Evolutionary conservation across 1,139 yeast genomes (phyloP).

Genomic region (Chernovozyma aurita): DNA sequence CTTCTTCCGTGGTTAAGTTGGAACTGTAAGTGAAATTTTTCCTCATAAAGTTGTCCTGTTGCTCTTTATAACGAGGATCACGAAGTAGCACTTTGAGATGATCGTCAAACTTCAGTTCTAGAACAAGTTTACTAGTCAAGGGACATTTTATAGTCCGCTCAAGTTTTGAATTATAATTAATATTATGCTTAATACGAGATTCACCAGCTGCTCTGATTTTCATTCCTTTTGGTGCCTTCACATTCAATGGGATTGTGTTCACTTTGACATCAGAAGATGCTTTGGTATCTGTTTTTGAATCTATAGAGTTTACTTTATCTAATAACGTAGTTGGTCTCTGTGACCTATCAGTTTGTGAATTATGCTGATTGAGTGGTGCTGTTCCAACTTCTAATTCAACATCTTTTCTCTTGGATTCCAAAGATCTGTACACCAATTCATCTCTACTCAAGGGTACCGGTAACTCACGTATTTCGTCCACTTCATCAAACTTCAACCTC

Average conservation of each 20-base stretch:
- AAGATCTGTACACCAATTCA: slow-evolving; percentile 58
- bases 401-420: slow-evolving; percentile 31
- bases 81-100: slow-evolving; percentile 70
- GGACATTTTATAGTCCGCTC: slow-evolving; percentile 61
- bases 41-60: slow-evolving; percentile 59
- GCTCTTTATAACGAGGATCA: slow-evolving; percentile 76
- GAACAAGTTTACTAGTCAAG: slow-evolving; percentile 62
- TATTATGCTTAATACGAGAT: slow-evolving; percentile 43
- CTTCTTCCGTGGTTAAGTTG: slow-evolving; percentile 66
- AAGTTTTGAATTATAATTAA: slow-evolving; percentile 5
- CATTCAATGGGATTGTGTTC: slow-evolving; percentile 5
- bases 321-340: not conserved
- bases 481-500: slow-evolving; percentile 60
- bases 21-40: slow-evolving; percentile 57
- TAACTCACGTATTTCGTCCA: slow-evolving; percentile 59
- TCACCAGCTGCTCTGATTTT: slow-evolving; percentile 69
- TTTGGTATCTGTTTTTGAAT: too few relatives aligned
- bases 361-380: not conserved
- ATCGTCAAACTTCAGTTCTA: slow-evolving; percentile 67
- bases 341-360: not conserved
- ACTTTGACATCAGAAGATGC: not conserved
- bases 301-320: too few relatives aligned
- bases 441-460: slow-evolving; percentile 58
- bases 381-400: slow-evolving; percentile 2
- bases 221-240: slow-evolving; percentile 48